Evolutionary conservation across 148 eudicot genomes (phyloP), one percentile per base, ranked within the genome.

Genomic region (Agrostemma githago): DNA sequence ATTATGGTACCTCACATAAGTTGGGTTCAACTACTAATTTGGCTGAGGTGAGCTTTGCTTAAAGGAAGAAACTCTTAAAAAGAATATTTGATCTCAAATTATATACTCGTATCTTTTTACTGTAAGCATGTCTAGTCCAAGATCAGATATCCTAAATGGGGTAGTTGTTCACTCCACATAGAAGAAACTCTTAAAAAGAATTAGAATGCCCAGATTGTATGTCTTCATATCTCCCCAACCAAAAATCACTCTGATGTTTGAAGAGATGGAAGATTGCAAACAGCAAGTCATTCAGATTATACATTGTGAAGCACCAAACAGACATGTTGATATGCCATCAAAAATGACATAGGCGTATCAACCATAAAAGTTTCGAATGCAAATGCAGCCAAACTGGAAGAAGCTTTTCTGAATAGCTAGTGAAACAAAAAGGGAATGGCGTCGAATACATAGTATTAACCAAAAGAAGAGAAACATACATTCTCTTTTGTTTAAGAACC

Each of bases 401-500:
- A 19, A 65, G 6, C 8, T 38, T 5, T 42, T 67, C 12, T 43
- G 46, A 67, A 65, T 41, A 67, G 54, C 38, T 42, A 67, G 14
- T 42, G 54, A 19, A 19, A 43, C 20, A 59, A 19, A 19, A 9
- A 5, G 19, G 56, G 2, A 43, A 8, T 17, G 43, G 34, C 46
- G 2, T 6, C 20, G 17, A 38, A 39, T 51, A 2, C 39, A 21
- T 8, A 72, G 2, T 41, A 17, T 68, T 7, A 14, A 72, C 8
- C 7, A 66, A 59, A 37, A 37, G 48, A 67, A 39, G 12, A 74
- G 53, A 70, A 57, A 59, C 96, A 75, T 83, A 95, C 98, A 95
- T 92, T 73, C 88, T 84, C 75, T 92, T 95, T 73, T 95, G 98
- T 85, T 95, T 95, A 75, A 92, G 90, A 71, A 95, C 92, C 82